Base-by-base conservation (phyloP, 139 green algal genomes). In the Chlamydomonas schloesseri region DNA sequence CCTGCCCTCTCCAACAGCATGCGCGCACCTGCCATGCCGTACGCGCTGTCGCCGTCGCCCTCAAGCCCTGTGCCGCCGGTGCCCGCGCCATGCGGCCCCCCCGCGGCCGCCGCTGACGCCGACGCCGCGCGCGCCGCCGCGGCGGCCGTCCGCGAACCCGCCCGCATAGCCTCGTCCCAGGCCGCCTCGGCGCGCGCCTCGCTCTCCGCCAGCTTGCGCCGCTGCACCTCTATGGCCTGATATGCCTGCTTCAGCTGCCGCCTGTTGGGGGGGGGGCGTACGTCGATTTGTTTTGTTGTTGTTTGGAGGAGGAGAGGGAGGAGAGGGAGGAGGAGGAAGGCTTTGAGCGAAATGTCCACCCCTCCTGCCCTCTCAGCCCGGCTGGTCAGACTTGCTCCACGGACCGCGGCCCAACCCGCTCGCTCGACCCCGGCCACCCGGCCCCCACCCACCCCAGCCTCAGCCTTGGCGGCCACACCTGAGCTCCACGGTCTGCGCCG, bases 401-500 rank as follows among this genome's bases (percentile, higher is more conserved):
- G n/a, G n/a, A n/a, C n/a, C n/a, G n/a, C n/a, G n/a, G n/a, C n/a
- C n/a, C n/a, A n/a, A n/a, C 9, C 57, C 57, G 57, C 17, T 26
- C 21, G 57, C 57, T 26, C 57, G 3, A 3, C 21, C 9, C 57
- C 57, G 6, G 4, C 57, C 5, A 10, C 57, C 67, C 31, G 1
- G 11, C 71, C 71, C 37, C 71, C 71, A 5, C 10, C 24, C 15
- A 1, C 37, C 37, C 71, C 71, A 5, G 26, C 47, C 46, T 28
- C 9, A 8, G 24, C 73, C 42, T 50, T 50, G 0, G 15, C 29
- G 23, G 29, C 64, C 83, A n/a, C 67, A 89, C 85, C 64, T 75
- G 31, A 90, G 86, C 21, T 60, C 72, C 71, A 90, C 86, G 34
- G 68, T 47, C 53, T 87, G 79, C 34, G n/a, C 29, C 46, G 74